Evolutionary conservation across 2,329 filamentous ascomycete genomes (phyloP).

Genomic region (Ceratocystis diversiconidia): DNA sequence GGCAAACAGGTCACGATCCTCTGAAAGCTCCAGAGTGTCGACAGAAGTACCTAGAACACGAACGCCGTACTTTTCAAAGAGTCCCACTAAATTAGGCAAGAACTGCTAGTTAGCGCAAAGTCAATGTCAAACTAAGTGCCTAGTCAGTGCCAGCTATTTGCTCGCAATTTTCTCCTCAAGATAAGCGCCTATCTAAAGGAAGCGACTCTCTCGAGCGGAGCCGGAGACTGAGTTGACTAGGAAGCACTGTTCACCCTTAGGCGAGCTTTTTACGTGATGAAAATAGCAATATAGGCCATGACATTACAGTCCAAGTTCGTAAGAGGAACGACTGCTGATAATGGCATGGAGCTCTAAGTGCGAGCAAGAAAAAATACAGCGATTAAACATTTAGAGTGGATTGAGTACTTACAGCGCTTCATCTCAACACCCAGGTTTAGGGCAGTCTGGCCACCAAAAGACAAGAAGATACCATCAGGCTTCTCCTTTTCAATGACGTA

Average conservation of each 20-base stretch:
- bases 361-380: neutral
- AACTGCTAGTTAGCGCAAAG: conserved; percentile 4
- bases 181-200: neutral
- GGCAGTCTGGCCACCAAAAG: conserved; percentile 93
- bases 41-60: conserved; percentile 92
- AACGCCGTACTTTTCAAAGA: conserved; percentile 90
- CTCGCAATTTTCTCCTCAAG: neutral
- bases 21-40: conserved; percentile 76
- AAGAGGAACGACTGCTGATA: conserved; percentile 3
- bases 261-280: conserved; percentile 10
- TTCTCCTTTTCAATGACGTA: conserved; percentile 94
- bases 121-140: neutral
- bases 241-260: conserved; percentile 12
- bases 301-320: conserved; percentile 1
- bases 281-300: conserved; percentile 7
- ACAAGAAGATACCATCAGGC: conserved; percentile 93
- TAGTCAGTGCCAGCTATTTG: neutral
- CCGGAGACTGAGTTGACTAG: conserved; percentile 5
- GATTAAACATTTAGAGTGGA: neutral
- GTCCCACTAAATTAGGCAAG: conserved; percentile 40
- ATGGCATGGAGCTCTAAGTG: conserved; percentile 12
- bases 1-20: conserved; percentile 84
- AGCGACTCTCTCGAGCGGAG: conserved; percentile 3
- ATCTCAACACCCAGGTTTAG: conserved; percentile 95
- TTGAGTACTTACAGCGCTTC: conserved; percentile 47